Evolutionary conservation across 1,284 basidiomycete species (phyloP).

Genomic region (Cerrena zonata): DNA sequence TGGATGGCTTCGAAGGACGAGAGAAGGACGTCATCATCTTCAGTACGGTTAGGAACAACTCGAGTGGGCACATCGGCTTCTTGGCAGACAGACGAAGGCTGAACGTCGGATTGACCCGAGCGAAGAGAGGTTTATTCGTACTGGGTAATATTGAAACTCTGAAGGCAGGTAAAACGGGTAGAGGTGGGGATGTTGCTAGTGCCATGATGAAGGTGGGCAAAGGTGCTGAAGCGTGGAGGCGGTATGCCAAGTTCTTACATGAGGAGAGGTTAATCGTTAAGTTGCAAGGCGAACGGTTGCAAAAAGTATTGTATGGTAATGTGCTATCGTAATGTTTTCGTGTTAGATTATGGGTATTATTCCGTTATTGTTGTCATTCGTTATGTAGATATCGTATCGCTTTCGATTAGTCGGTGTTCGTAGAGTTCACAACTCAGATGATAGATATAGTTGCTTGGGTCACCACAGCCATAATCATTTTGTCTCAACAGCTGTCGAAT

Average conservation of each 20-base stretch:
- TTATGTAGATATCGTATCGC: not conserved
- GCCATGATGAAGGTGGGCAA: constrained; percentile 12
- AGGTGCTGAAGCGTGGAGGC: constrained; percentile 52
- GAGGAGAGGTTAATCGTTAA: constrained; percentile 47
- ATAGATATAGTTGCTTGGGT: too few species aligned
- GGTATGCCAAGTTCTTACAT: constrained; percentile 52
- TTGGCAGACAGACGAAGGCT: constrained; percentile 81
- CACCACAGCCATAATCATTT: too few species aligned
- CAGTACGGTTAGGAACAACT: constrained; percentile 82
- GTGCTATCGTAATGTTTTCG: not conserved
- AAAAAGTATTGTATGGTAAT: constrained; percentile 43
- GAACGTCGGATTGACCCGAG: constrained; percentile 85
- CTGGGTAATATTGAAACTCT: constrained; percentile 75
- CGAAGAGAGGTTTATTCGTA: constrained; percentile 77
- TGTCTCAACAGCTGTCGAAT: too few species aligned
- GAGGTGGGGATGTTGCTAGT: constrained; percentile 14
- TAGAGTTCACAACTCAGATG: too few species aligned
- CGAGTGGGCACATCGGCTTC: constrained; percentile 74
- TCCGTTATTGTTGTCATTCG: not conserved
- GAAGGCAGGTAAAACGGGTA: constrained; percentile 36
- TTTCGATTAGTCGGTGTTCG: too few species aligned
- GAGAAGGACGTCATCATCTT: constrained; percentile 91
- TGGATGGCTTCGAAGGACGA: constrained; percentile 90
- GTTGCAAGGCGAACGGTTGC: constrained; percentile 40
- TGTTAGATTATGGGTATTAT: not conserved